Base-by-base conservation (phyloP, 768 basidiomycete species). In the Kwoniella heveanensis region DNA sequence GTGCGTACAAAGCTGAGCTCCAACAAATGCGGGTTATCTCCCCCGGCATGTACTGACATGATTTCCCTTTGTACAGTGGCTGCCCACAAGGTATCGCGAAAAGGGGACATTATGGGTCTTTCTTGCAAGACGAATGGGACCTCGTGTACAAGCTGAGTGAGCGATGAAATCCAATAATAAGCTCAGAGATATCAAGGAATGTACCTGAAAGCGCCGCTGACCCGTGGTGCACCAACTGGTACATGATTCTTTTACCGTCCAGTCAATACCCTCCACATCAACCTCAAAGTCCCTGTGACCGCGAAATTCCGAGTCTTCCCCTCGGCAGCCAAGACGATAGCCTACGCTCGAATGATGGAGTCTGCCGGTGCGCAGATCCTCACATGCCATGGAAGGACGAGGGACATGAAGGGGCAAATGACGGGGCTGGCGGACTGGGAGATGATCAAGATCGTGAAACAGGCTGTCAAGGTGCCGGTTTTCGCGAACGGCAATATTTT, bases 401-500 rank as follows among this genome's bases (percentile, higher is more conserved):
- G 93, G 29, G 94, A 97, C 69, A 92, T 95, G 80, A 88, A 95
- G 21, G 96, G 95, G 1, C 90, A 91, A 57, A 85, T 87, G 49
- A 83, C 88, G 0, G 93, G 93, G 19, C 79, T 94, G 12, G 92
- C 92, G 6, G 90, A 91, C 71, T 96, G 90, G 90, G 82, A 82
- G 25, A 88, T 96, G 79, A 97, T 99, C 74, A 85, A 85, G 8
- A 90, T 91, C 0, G 92, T 99, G 70, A 96, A 94, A 78, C 80
- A 89, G 69, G 90, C 91, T 0, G 91, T 98, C 37, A 77, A 70
- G 54, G 86, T 99, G 0, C 95, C 94, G 2, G 93, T 99, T 3
- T 91, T 99, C 77, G 94, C 95, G 0, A 99, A 99, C 79, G 96
- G 96, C 27, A 98, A 97, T 78, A 86, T 97, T 63, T 86, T 97